phyloP scores from a whole-genome alignment of 495 filamentous ascomycete genomes.

The Annulohypoxylon maeteangense region DNA sequence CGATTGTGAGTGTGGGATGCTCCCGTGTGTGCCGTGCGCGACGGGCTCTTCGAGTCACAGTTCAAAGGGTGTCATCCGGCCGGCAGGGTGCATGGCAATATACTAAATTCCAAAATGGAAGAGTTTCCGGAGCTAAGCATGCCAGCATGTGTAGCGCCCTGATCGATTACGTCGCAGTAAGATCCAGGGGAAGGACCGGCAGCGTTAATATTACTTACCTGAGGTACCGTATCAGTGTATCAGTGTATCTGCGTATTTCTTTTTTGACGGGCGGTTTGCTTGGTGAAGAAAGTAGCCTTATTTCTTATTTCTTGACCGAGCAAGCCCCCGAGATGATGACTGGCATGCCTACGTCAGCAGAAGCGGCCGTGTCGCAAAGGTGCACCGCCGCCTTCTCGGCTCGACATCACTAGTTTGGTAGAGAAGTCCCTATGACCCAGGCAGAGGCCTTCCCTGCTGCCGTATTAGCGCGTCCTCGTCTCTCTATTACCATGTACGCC shows the following conservation, averaged over 20 bases:
- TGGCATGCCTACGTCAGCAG: slow-evolving; percentile 30
- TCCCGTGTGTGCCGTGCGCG: slow-evolving; percentile 38
- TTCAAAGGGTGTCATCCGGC: slow-evolving; percentile 39
- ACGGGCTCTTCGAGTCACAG: slow-evolving; percentile 32
- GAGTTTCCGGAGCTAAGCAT: slow-evolving; percentile 41
- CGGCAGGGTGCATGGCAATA: slow-evolving; percentile 41
- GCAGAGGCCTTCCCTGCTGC: slow-evolving; percentile 11
- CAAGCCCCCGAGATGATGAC: slow-evolving; percentile 38
- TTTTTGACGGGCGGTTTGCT: slow-evolving; percentile 31
- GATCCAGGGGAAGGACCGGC: slow-evolving; percentile 38
- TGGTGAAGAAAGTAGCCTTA: slow-evolving; percentile 38
- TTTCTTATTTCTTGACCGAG: slow-evolving; percentile 41
- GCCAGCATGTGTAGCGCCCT: slow-evolving; percentile 39
- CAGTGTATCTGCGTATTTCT: background rate
- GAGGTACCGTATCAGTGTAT: background rate
- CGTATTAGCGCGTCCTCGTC: slow-evolving; percentile 16
- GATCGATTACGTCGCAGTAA: slow-evolving; percentile 45
- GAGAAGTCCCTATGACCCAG: slow-evolving; percentile 6
- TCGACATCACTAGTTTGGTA: slow-evolving; percentile 8
- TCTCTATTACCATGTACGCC: background rate
- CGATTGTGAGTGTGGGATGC: slow-evolving; percentile 32
- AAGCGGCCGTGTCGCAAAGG: slow-evolving; percentile 35
- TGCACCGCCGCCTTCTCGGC: slow-evolving; percentile 41
- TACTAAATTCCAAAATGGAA: slow-evolving; percentile 45
- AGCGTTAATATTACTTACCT: slow-evolving; percentile 14